Percentiles rank a stretch among this genome's conserved stretches.
Evolutionary conservation across 805 yeast genomes (phyloP).

Genomic region (Wickerhamomyces canadensis): DNA sequence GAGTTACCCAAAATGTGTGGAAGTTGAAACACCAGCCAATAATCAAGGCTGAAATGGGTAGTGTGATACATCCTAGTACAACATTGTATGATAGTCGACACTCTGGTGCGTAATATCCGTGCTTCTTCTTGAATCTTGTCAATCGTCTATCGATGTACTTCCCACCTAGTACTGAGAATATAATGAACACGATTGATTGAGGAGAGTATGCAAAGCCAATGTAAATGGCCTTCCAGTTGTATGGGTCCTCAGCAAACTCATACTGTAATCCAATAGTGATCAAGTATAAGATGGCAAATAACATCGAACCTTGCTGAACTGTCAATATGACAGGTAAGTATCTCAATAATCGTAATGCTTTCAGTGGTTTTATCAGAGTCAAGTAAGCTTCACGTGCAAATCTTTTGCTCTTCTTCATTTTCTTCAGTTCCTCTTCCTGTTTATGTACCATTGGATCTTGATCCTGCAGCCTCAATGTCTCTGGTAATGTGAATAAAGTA

Average conservation of each 20-base stretch:
- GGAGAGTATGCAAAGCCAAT: conserved; percentile 80
- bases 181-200: conserved; percentile 68
- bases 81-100: conserved; percentile 74
- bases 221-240: conserved; percentile 57
- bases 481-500: conserved; percentile 61
- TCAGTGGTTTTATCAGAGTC: conserved; percentile 51
- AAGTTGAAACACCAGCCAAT: conserved; percentile 80
- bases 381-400: conserved; percentile 46
- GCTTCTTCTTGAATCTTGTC: conserved; percentile 44
- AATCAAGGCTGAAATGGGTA: conserved; percentile 63
- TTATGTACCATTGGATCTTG: too few species aligned
- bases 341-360: conserved; percentile 52
- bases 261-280: conserved; percentile 70
- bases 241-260: conserved; percentile 58
- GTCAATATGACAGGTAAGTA: conserved; percentile 74
- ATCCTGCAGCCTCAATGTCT: conserved; percentile 63
- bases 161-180: conserved; percentile 79
- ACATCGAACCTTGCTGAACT: conserved; percentile 59
- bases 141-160: conserved; percentile 66
- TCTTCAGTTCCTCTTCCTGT: too few species aligned
- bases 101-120: conserved; percentile 70
- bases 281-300: conserved; percentile 65
- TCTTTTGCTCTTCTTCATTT: too few species aligned
- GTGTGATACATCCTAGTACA: conserved; percentile 53
- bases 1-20: conserved; percentile 68